Conservation (phyloP, 192 early-diverging fungal species). For the Funneliformis geosporum region DNA sequence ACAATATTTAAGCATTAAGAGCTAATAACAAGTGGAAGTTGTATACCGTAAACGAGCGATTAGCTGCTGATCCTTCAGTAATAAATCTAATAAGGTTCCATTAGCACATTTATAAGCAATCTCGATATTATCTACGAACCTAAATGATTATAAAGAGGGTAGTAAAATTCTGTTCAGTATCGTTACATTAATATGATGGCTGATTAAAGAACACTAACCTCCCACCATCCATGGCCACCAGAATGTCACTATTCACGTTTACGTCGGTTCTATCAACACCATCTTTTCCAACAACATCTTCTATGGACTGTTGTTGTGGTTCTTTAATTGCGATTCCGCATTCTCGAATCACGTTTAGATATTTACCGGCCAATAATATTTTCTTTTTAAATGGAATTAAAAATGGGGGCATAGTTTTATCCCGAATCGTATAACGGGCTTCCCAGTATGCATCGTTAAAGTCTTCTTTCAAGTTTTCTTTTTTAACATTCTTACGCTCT, state of each 20-base stretch:
- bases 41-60: conserved; percentile 68
- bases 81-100: conserved; percentile 72
- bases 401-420: conserved; percentile 72
- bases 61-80: conserved; percentile 79
- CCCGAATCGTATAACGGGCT: conserved; percentile 68
- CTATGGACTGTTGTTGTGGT: conserved; percentile 37
- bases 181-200: not conserved
- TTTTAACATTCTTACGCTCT: conserved; percentile 61
- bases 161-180: not conserved
- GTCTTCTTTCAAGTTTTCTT: conserved; percentile 68
- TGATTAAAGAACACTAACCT: conserved; percentile 31
- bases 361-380: conserved; percentile 90
- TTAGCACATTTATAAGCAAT: conserved; percentile 60
- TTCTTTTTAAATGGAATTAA: conserved; percentile 74
- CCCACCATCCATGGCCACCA: conserved; percentile 59
- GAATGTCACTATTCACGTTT: conserved; percentile 47
- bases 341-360: conserved; percentile 90
- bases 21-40: not conserved
- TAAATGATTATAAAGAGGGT: no score
- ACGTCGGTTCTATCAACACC: conserved; percentile 32
- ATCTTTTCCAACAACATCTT: conserved; percentile 25
- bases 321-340: conserved; percentile 61
- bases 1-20: not conserved
- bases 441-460: conserved; percentile 87
- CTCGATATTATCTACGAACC: no score